phyloP scores from a whole-genome alignment of 2,329 filamentous ascomycete genomes.

The Beauveria asiatica region DNA sequence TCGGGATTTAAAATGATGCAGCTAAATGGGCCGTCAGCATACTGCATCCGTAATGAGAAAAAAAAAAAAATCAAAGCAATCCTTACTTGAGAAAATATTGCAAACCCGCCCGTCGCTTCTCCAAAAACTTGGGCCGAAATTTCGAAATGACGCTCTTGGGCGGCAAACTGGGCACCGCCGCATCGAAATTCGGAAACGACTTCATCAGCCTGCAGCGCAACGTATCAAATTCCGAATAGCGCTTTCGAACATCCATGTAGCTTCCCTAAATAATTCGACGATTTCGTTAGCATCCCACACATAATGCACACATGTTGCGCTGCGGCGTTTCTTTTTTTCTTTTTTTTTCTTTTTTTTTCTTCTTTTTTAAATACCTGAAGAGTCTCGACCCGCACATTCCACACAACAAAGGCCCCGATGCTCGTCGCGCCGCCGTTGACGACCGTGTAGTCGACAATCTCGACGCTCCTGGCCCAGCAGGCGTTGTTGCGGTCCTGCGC shows the following conservation, averaged over 20 bases:
- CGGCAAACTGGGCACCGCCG: conserved; percentile 80
- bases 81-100: conserved; percentile 88
- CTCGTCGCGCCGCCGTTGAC: conserved; percentile 49
- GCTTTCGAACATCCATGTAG: conserved; percentile 54
- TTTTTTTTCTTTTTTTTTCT: too few relatives aligned
- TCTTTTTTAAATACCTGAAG: conserved; percentile 52
- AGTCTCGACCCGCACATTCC: conserved; percentile 83
- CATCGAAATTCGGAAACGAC: conserved; percentile 77
- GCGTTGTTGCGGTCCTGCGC: conserved; percentile 42
- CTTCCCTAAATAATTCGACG: conserved; percentile 36
- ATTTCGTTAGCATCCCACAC: too few relatives aligned
- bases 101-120: conserved; percentile 71
- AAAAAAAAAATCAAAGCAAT: not conserved
- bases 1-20: conserved; percentile 16
- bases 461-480: conserved; percentile 58
- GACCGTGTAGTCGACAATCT: conserved; percentile 47
- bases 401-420: conserved; percentile 88
- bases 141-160: conserved; percentile 85
- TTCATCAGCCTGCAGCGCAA: conserved; percentile 63
- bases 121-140: conserved; percentile 78
- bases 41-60: not conserved
- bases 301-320: too few relatives aligned
- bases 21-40: conserved; percentile 13
- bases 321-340: too few relatives aligned
- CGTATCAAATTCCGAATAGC: conserved; percentile 91